These are phyloP conservation scores for Fraxinus quadrangulata DNA, from an alignment of 257 asterid species.

Conservation along the genomic window DNA sequence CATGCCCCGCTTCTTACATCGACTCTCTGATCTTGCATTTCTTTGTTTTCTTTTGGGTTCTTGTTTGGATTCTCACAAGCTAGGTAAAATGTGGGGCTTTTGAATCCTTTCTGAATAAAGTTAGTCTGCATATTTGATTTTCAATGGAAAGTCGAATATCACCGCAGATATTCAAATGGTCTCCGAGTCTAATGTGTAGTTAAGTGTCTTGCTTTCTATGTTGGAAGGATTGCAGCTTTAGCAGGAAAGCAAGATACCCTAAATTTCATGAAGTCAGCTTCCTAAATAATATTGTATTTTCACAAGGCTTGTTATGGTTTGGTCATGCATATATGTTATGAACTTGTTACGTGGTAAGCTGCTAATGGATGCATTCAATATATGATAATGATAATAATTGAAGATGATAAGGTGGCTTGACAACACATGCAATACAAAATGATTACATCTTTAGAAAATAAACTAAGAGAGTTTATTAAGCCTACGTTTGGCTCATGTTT, in stretches of 20 bases:
- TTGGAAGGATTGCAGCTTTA: neutral
- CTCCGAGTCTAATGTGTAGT: neutral
- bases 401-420: neutral
- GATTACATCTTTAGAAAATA: neutral
- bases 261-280: neutral
- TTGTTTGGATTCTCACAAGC: neutral
- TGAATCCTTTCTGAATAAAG: too few relatives aligned
- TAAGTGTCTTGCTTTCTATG: neutral
- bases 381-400: neutral
- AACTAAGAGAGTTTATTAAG: neutral
- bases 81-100: neutral
- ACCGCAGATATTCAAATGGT: neutral
- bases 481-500: too few relatives aligned
- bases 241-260: neutral
- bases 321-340: too few relatives aligned
- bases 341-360: too few relatives aligned
- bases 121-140: neutral
- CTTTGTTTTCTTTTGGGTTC: neutral
- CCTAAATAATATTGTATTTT: neutral
- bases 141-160: neutral
- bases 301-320: neutral
- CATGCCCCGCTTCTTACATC: neutral
- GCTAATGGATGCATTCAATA: too few relatives aligned
- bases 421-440: too few relatives aligned
- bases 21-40: neutral